Conservation (phyloP, 305 asterid species). For the Fraxinus ornus region DNA sequence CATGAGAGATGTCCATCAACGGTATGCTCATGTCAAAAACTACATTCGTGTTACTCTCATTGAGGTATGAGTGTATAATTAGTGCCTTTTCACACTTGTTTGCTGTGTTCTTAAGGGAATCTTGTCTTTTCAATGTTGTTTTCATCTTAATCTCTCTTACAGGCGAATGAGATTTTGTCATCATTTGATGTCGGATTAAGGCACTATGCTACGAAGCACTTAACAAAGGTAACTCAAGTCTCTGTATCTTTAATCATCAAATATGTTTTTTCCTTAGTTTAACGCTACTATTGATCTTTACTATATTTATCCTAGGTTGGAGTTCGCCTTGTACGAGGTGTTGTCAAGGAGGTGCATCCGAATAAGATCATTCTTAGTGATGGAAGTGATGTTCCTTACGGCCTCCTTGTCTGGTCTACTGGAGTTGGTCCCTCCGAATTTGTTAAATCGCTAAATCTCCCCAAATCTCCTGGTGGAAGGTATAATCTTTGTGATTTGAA, state of each 20-base stretch:
- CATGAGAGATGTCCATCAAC: slow-evolving; percentile 70
- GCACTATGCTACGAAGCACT: slow-evolving; percentile 84
- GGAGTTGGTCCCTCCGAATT: slow-evolving; percentile 91
- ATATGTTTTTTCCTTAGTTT: not conserved
- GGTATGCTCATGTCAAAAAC: slow-evolving; percentile 76
- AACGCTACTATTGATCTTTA: not conserved
- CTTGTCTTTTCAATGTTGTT: not conserved
- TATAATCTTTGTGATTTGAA: slow-evolving; percentile 19
- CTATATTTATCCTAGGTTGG: slow-evolving; percentile 47
- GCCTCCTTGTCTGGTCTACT: slow-evolving; percentile 93
- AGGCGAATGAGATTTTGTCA: slow-evolving; percentile 88
- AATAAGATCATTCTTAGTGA: slow-evolving; percentile 72
- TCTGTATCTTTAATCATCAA: not conserved
- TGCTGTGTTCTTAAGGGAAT: not conserved
- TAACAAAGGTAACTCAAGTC: slow-evolving; percentile 58
- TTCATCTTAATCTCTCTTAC: slow-evolving; percentile 20
- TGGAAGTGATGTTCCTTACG: slow-evolving; percentile 90
- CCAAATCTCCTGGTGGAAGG: slow-evolving; percentile 94
- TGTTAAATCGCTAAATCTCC: slow-evolving; percentile 57
- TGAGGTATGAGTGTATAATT: slow-evolving; percentile 45
- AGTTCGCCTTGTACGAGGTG: slow-evolving; percentile 87
- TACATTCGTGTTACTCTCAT: slow-evolving; percentile 79
- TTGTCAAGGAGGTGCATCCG: slow-evolving; percentile 76
- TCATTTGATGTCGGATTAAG: slow-evolving; percentile 80
- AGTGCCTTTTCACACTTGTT: not conserved